phyloP scores from a whole-genome alignment of 495 filamentous ascomycete genomes.

The Aspergillus bertholletiae region DNA sequence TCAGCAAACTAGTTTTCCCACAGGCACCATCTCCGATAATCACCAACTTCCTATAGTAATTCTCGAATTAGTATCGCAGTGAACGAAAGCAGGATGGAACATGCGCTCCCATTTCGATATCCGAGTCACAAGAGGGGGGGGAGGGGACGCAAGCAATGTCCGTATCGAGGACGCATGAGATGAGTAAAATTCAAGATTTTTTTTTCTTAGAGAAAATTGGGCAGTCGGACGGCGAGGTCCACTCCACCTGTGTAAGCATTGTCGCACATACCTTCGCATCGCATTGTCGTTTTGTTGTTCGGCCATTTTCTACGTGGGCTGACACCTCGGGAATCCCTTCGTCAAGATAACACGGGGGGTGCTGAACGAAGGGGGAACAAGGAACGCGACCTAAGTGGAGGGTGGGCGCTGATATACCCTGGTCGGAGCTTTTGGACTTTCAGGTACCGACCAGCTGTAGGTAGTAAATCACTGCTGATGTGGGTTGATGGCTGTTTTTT shows the following conservation, averaged over 20 bases:
- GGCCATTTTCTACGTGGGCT: constrained; percentile 43
- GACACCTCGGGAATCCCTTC: neutral
- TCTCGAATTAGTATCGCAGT: neutral
- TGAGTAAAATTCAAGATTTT: too few species aligned
- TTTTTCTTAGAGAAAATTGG: too few species aligned
- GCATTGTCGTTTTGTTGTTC: constrained; percentile 64
- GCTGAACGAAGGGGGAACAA: constrained; percentile 1
- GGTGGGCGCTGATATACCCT: constrained; percentile 5
- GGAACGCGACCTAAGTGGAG: neutral
- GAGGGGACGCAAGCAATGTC: too few species aligned
- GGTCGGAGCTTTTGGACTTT: neutral
- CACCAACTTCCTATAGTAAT: constrained; percentile 79
- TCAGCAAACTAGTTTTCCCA: constrained; percentile 95
- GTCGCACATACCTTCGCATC: constrained; percentile 62
- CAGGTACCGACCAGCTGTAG: neutral
- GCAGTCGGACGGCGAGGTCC: neutral
- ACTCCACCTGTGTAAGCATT: neutral
- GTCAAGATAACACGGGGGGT: constrained; percentile 10
- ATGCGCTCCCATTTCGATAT: neutral
- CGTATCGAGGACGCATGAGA: neutral
- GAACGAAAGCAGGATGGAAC: neutral
- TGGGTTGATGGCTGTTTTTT: too few species aligned
- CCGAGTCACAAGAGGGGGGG: neutral
- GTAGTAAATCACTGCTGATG: too few species aligned
- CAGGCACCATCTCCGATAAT: constrained; percentile 99